Base-by-base conservation (phyloP, 2,329 filamentous ascomycete genomes). In the Botrytis paeoniae region DNA sequence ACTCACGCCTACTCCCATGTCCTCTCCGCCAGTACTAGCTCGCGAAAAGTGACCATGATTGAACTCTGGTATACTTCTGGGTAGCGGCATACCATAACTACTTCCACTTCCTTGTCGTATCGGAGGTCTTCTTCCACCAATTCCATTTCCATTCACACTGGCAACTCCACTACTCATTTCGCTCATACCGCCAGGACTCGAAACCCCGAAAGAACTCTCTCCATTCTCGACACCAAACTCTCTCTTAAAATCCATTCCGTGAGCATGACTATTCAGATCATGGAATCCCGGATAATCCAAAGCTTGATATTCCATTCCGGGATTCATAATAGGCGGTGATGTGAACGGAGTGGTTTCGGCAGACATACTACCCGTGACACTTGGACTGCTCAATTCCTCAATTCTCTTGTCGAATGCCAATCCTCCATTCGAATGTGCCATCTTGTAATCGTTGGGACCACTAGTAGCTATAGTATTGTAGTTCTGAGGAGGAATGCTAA, bases 401-500 rank as follows among this genome's bases (percentile, higher is more conserved):
- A 79, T 74, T 18, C 76, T 74, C 64, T 78, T 78, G 20, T 80
- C 77, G 45, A 75, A 80, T 14, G 75, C 59, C 51, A 79, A 75
- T 16, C 73, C 70, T 35, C 51, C 66, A 35, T 35, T 60, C 22
- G 74, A n/a, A 64, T 75, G 75, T 68, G 79, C 76, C 29, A 78
- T 75, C 75, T 81, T 80, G 75, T 79, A 81, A 32, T 78, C 77
- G n/a, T 75, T 77, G 4, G 68, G n/a, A 3, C 60, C 48, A 29
- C 75, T 78, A 18, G 76, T 78, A 20, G 75, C 76, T 60, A 79
- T 76, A 1, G 48, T 18, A 22, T 75, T 77, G 29, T 79, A 77
- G 70, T 78, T 79, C 29, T 76, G 77, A 6, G 76, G 77, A 39
- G 80, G 70, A 37, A 81, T 77, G 20, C 78, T 88, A 84, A 91